These are phyloP conservation scores for Lachancea kluyveri DNA, from an alignment of 805 yeast species.

Conservation along the genomic window DNA sequence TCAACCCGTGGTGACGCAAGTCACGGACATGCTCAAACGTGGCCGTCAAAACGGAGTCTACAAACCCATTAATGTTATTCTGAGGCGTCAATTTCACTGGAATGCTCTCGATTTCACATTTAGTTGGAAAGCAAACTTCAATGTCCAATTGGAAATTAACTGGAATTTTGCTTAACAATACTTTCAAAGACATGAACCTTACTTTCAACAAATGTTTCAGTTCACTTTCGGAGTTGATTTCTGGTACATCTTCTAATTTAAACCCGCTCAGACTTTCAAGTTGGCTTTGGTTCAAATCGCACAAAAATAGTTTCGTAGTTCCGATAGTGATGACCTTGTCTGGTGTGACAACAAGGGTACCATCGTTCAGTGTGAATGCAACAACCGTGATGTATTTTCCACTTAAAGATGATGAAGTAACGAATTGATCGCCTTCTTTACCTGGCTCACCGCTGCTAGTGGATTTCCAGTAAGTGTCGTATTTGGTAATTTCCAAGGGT, in stretches of 20 bases:
- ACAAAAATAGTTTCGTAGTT: constrained; percentile 50
- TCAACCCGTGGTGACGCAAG: constrained; percentile 33
- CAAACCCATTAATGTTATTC: constrained; percentile 60
- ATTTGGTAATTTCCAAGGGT: constrained; percentile 82
- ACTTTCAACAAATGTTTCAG: constrained; percentile 26
- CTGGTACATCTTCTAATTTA: constrained; percentile 18
- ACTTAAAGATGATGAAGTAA: constrained; percentile 83
- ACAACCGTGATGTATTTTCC: constrained; percentile 72
- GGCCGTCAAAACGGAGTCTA: constrained; percentile 63
- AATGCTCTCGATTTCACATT: constrained; percentile 36
- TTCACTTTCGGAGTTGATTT: constrained; percentile 20
- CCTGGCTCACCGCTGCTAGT: constrained; percentile 46
- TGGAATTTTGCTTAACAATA: constrained; percentile 51
- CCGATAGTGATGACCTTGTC: constrained; percentile 48
- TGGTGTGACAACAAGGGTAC: constrained; percentile 81
- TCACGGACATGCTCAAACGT: constrained; percentile 71
- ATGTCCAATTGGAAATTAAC: constrained; percentile 59
- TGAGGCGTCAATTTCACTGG: constrained; percentile 38
- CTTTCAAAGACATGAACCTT: constrained; percentile 53
- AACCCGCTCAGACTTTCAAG: constrained; percentile 28
- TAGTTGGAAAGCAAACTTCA: constrained; percentile 73
- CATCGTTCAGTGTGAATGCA: constrained; percentile 71
- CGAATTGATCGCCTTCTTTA: constrained; percentile 38
- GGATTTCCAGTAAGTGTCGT: constrained; percentile 96
- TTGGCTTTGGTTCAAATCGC: constrained; percentile 41